These are phyloP conservation scores for Sutorius australiensis DNA, from an alignment of 768 basidiomycete genomes.

Conservation along the genomic window DNA sequence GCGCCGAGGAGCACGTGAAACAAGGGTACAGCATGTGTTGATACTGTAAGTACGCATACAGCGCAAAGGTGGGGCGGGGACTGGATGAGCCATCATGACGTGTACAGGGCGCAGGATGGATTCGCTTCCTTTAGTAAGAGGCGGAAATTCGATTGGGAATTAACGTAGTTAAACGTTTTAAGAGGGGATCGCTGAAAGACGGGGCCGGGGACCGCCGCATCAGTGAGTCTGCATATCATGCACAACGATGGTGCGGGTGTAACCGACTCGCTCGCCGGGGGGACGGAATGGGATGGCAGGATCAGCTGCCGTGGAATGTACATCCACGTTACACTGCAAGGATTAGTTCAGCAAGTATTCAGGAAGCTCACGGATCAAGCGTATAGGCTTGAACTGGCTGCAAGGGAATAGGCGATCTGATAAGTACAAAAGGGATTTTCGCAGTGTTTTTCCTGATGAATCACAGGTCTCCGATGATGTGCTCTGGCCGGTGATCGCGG, in stretches of 20 bases:
- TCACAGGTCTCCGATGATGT: conserved; percentile 1
- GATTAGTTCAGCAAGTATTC: neutral
- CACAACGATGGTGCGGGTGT: neutral
- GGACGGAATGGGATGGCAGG: neutral
- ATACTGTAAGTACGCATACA: neutral
- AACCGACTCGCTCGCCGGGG: neutral
- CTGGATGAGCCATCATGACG: conserved; percentile 17
- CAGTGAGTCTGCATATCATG: neutral
- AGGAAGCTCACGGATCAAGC: neutral
- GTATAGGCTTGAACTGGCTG: neutral
- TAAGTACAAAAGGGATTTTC: conserved; percentile 10
- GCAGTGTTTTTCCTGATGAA: neutral
- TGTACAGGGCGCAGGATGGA: conserved; percentile 6
- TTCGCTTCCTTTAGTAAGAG: conserved; percentile 16
- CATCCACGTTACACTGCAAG: neutral
- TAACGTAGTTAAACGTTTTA: conserved; percentile 33
- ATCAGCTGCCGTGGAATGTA: conserved; percentile 3
- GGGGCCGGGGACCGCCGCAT: conserved; percentile 8
- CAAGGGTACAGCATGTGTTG: conserved; percentile 3
- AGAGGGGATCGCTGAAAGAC: conserved; percentile 19
- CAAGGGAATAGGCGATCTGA: conserved; percentile 8
- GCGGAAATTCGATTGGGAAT: conserved; percentile 27
- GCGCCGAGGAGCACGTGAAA: conserved; percentile 27
- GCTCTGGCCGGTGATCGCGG: conserved; percentile 20
- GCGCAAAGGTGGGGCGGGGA: conserved; percentile 2